phyloP scores from a whole-genome alignment of 106 monocot genomes.

The Dendrobium chrysotoxum region DNA sequence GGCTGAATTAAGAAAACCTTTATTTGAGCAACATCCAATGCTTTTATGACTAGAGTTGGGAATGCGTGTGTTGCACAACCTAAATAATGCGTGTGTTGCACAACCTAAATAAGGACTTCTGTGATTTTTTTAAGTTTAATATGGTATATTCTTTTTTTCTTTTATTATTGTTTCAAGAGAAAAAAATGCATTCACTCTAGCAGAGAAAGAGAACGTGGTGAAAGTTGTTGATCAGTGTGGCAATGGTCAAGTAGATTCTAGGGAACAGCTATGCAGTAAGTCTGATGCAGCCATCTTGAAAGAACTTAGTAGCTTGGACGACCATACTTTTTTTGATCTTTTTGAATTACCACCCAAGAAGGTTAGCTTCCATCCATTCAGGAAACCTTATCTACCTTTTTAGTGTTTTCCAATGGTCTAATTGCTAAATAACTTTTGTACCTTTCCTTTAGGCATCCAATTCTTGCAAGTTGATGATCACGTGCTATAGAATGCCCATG shows the following conservation, averaged over 20 bases:
- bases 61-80: neutral
- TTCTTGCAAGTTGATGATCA: slow-evolving; percentile 44
- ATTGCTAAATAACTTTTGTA: neutral
- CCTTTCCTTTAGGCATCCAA: slow-evolving; percentile 30
- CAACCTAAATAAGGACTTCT: neutral
- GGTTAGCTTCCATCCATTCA: slow-evolving; percentile 27
- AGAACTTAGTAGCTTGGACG: slow-evolving; percentile 50
- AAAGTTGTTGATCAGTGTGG: slow-evolving; percentile 1
- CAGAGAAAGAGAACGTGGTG: slow-evolving; percentile 15
- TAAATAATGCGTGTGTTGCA: neutral
- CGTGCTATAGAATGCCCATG: slow-evolving; percentile 59
- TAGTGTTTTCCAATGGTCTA: neutral
- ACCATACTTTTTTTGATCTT: slow-evolving; percentile 42
- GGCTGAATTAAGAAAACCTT: neutral
- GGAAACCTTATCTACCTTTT: neutral
- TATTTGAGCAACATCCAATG: neutral
- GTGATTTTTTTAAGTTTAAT: neutral
- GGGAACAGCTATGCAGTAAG: slow-evolving; percentile 29
- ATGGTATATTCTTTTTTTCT: neutral
- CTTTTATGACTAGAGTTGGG: neutral
- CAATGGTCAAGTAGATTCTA: slow-evolving; percentile 6
- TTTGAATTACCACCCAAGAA: slow-evolving; percentile 55
- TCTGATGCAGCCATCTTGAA: slow-evolving; percentile 48
- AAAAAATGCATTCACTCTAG: neutral
- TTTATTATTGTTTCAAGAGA: neutral